Conservation (phyloP, 116 monocot genomes). For the Zostera marina region DNA sequence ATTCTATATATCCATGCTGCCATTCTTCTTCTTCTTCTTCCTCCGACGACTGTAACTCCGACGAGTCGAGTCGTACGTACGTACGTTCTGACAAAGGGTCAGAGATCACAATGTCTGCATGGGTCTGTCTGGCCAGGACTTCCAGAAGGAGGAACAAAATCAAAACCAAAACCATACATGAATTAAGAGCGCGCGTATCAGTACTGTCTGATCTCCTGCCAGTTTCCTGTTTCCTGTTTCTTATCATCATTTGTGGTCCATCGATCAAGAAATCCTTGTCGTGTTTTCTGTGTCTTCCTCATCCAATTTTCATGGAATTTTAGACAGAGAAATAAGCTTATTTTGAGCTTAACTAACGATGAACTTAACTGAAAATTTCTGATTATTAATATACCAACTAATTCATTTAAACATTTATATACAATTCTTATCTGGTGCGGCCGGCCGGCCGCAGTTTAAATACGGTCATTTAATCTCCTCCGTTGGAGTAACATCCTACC, state of each 20-base stretch:
- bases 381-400: too few species aligned
- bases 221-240: neutral
- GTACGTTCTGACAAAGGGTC: neutral
- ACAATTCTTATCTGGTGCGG: too few species aligned
- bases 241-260: neutral
- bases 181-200: neutral
- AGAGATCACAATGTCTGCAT: conserved; percentile 3
- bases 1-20: neutral
- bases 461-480: too few species aligned
- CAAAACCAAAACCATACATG: too few species aligned
- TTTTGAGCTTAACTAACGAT: too few species aligned
- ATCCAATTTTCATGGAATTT: neutral
- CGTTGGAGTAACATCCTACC: too few species aligned
- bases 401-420: too few species aligned
- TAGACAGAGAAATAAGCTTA: too few species aligned
- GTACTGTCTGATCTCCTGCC: neutral
- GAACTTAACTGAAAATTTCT: too few species aligned
- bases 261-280: neutral
- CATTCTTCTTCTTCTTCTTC: neutral
- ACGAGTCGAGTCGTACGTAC: too few species aligned
- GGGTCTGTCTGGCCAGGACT: neutral
- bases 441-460: too few species aligned
- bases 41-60: too few species aligned
- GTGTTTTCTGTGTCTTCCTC: neutral
- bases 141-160: neutral